These are phyloP conservation scores for Sporothrix protearum DNA, from an alignment of 2,329 filamentous ascomycete genomes.

Conservation along the genomic window DNA sequence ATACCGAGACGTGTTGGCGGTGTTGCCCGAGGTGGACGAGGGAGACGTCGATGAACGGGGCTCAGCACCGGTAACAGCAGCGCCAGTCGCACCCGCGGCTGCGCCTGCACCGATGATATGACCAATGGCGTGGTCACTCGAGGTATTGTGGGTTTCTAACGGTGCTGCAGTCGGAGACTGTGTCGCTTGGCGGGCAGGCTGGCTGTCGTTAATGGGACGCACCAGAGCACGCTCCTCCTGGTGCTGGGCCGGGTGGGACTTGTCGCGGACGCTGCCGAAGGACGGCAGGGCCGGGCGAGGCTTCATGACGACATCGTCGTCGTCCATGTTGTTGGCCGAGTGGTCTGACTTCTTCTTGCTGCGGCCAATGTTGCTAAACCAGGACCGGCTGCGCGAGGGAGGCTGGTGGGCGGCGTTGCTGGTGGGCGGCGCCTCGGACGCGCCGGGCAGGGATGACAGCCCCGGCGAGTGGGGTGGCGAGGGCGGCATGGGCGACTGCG, in stretches of 20 bases:
- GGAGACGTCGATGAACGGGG: conserved; percentile 43
- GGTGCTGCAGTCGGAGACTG: conserved; percentile 30
- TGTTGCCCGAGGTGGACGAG: conserved; percentile 41
- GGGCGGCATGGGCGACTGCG: conserved; percentile 27
- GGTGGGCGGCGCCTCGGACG: conserved; percentile 12
- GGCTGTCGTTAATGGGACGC: conserved; percentile 39
- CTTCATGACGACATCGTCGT: conserved; percentile 67
- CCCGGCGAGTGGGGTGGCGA: background rate
- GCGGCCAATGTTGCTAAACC: conserved; percentile 50
- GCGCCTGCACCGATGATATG: conserved; percentile 42
- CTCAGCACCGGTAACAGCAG: conserved; percentile 40
- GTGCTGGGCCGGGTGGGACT: conserved; percentile 48
- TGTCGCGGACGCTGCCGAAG: conserved; percentile 70
- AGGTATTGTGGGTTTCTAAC: conserved; percentile 43
- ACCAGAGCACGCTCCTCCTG: conserved; percentile 57
- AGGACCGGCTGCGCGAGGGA: conserved; percentile 41
- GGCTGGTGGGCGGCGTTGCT: conserved; percentile 9
- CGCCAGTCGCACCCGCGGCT: background rate
- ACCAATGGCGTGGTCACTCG: conserved; percentile 59
- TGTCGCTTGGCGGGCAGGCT: background rate
- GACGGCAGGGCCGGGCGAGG: conserved; percentile 70
- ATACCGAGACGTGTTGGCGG: conserved; percentile 55
- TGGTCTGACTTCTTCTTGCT: conserved; percentile 44
- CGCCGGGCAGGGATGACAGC: conserved; percentile 13
- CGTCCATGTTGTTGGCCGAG: conserved; percentile 40